Evolutionary conservation across 805 yeast species (phyloP), one percentile per base, ranked within the genome.

Genomic region (Yamadazyma paraphyllophila): DNA sequence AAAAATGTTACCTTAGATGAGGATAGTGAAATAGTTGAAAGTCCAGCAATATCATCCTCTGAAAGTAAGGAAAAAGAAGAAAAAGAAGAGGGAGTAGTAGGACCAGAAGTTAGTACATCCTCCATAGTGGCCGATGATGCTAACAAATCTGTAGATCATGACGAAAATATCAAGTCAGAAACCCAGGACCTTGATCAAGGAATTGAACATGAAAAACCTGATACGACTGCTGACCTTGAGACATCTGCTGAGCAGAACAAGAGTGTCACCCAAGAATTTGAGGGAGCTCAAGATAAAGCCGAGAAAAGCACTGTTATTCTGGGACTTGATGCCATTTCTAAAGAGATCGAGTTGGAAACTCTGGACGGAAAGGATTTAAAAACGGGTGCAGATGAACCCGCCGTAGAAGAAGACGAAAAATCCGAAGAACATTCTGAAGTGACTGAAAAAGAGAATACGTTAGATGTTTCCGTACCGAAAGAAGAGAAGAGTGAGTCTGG

Each of bases 141-240:
- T 20, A 6, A 20, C 6, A 6, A 20, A 20, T 20, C 24, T 20
- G 24, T 20, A 20, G 24, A 20, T 20, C 24, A 20, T 20, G 6
- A 20, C 24, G 6, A 20, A 6, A 6, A 20, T 20, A 6, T 20
- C 24, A 20, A 20, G 24, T 35, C 51, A 49, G 42, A 33, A 42
- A 20, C 32, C 29, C 39, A 43, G 46, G 46, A 43, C 4, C 8
- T 7, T 29, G 31, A 29, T 11, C 11, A 29, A 33, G 47, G 36
- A n/a, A 39, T 38, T 25, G 33, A 36, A n/a, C 39, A 38, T 9
- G 41, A 39, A 33, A 35, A 20, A 9, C 4, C 26, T 17, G 38
- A 35, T 24, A n/a, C 27, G 12, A 4, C 31, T 29, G 31, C 13
- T 29, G 31, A 29, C 4, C 13, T 29, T 10, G 31, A 29, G 7